A percentile compares a stretch with the other conserved stretches of the same genome.
Evolutionary conservation across 2,329 filamentous ascomycete genomes (phyloP).

Genomic region (Phoma sp.): DNA sequence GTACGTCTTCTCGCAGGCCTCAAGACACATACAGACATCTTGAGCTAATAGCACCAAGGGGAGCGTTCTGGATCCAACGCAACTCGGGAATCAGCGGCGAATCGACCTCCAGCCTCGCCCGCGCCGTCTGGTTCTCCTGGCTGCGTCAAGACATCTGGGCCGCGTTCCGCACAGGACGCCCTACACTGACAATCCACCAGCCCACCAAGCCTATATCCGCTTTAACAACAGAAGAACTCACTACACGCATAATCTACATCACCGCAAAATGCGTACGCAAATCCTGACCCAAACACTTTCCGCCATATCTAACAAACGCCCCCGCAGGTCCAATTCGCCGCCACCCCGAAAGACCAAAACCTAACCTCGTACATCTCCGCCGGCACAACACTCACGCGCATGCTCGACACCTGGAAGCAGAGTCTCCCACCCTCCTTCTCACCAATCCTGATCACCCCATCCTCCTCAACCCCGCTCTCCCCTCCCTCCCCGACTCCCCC

Average conservation of each 20-base stretch:
- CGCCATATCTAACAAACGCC: conserved; percentile 30
- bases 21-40: neutral
- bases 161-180: conserved; percentile 63
- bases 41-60: conserved; percentile 30
- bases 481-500: conserved; percentile 12
- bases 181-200: conserved; percentile 64
- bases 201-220: conserved; percentile 56
- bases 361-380: conserved; percentile 48
- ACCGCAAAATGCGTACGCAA: conserved; percentile 64
- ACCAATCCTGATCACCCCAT: no score
- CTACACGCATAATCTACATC: conserved; percentile 60
- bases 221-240: conserved; percentile 60
- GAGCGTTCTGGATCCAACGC: conserved; percentile 69
- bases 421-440: conserved; percentile 51
- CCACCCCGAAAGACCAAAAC: conserved; percentile 54
- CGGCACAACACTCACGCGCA: conserved; percentile 54
- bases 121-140: conserved; percentile 71
- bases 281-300: conserved; percentile 37
- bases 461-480: conserved; percentile 14
- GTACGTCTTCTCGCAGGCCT: neutral
- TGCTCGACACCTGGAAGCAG: conserved; percentile 58
- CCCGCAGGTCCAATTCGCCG: conserved; percentile 58
- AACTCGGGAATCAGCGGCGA: conserved; percentile 65
- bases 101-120: conserved; percentile 58
- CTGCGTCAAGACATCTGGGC: conserved; percentile 69